Conservation (phyloP, 2,329 filamentous ascomycete genomes). For the Neopestalotiopsis sp. region DNA sequence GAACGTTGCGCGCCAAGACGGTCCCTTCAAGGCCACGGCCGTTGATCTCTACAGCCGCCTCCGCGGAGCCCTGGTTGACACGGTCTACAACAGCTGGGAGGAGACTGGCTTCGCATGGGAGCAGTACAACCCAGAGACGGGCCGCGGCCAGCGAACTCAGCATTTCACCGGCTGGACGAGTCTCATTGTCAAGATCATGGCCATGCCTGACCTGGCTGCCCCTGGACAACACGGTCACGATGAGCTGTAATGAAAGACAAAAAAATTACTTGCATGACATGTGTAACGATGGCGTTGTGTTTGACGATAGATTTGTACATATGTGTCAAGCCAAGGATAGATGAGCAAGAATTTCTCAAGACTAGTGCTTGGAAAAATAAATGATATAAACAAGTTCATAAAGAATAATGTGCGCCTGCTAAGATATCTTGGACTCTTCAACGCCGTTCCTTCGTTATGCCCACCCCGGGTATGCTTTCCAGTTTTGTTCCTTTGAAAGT, state of each 20-base stretch:
- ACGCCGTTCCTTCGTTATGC: background rate
- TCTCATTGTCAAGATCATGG: slow-evolving; percentile 96
- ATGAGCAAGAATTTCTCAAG: background rate
- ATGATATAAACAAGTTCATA: background rate
- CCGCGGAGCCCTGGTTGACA: slow-evolving; percentile 84
- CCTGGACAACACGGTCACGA: background rate
- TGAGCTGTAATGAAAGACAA: slow-evolving; percentile 10
- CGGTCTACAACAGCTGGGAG: slow-evolving; percentile 86
- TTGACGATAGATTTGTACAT: slow-evolving; percentile 7
- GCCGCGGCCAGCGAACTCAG: slow-evolving; percentile 91
- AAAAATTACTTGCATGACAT: background rate
- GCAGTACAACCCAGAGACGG: slow-evolving; percentile 94
- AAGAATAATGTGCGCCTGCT: background rate
- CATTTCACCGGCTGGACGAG: slow-evolving; percentile 99
- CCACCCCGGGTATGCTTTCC: background rate
- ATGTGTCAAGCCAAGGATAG: background rate
- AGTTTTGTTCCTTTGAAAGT: background rate
- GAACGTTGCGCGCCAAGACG: slow-evolving; percentile 69
- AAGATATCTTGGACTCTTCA: background rate
- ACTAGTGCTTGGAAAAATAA: background rate
- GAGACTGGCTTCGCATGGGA: slow-evolving; percentile 98
- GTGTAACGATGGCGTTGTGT: slow-evolving; percentile 4
- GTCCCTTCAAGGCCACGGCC: slow-evolving; percentile 73
- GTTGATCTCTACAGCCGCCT: slow-evolving; percentile 77
- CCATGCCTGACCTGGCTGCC: slow-evolving; percentile 74